Conservation (phyloP, 225 moss, liverwort and hornwort genomes). For the Neckera pumila region DNA sequence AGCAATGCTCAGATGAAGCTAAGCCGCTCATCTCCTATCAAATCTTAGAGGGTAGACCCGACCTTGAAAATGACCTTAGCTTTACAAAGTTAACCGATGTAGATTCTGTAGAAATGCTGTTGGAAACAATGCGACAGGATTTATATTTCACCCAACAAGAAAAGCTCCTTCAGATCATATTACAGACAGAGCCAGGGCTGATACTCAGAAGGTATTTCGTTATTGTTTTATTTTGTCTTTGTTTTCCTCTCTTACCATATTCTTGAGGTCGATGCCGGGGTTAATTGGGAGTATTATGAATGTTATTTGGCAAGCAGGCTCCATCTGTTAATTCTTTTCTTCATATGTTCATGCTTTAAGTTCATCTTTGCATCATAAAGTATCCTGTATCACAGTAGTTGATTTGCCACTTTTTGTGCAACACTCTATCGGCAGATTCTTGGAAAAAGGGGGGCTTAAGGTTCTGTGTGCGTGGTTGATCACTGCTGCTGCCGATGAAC, state of each 20-base stretch:
- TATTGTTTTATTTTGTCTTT: background rate
- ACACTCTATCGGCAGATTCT: slow-evolving; percentile 44
- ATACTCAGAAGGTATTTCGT: slow-evolving; percentile 53
- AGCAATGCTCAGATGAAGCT: slow-evolving; percentile 61
- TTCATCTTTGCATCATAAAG: background rate
- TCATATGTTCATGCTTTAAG: background rate
- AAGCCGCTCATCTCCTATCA: slow-evolving; percentile 27
- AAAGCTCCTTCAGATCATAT: slow-evolving; percentile 60
- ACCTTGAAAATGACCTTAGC: slow-evolving; percentile 40
- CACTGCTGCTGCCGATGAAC: slow-evolving; percentile 67
- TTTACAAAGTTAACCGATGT: slow-evolving; percentile 61
- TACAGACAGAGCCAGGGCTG: slow-evolving; percentile 58
- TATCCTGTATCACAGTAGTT: background rate
- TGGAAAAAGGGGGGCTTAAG: slow-evolving; percentile 91
- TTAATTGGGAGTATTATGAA: background rate
- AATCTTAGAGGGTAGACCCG: slow-evolving; percentile 45
- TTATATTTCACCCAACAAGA: slow-evolving; percentile 45
- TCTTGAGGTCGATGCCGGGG: background rate
- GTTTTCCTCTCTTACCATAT: background rate
- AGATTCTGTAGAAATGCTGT: slow-evolving; percentile 58
- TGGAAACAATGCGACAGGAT: slow-evolving; percentile 64
- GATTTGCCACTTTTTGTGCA: slow-evolving; percentile 1
- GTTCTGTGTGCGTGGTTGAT: slow-evolving; percentile 67
- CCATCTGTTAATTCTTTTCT: background rate
- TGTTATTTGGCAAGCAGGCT: background rate